Evolutionary conservation across 2,329 filamentous ascomycete genomes (phyloP), one percentile per base, ranked within the genome.

Genomic region (Exophiala sp.): DNA sequence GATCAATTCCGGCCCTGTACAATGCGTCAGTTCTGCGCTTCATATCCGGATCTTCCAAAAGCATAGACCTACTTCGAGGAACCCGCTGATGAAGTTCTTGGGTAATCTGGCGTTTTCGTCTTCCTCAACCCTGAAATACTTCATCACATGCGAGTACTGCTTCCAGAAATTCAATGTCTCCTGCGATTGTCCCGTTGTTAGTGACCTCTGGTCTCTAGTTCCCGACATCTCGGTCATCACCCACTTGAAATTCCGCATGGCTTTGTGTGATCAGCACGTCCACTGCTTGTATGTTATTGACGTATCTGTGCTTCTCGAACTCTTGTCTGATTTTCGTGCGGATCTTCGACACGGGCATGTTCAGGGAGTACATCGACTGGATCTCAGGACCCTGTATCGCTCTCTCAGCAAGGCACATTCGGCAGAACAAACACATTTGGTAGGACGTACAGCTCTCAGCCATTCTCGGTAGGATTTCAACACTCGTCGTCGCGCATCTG

Each of bases 161-260:
- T 96, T 95, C 93, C 93, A 98, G 78, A 86, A 98, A 75, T 98
- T 98, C 77, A 98, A 82, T 46, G 87, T 98, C 78, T 98, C 93
- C 90, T 96, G 62, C 18, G 16, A 50, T 35, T 34, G 7, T n/a
- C 22, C 27, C 9, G 37, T 19, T 19, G 19, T 18, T n/a, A 32
- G 29, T 32, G 29, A 32, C 11, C 8, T 32, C 8, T 42, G 16
- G 9, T 24, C 2, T 19, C 37, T 35, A 30, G 14, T 4, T n/a
- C 10, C 30, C 32, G 14, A 24, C n/a, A 34, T 32, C 39, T n/a
- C 27, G 11, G n/a, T 38, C 14, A 22, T 9, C 13, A 46, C 68
- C 56, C 66, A 95, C 90, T 86, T 98, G 93, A 68, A 85, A 97
- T 70, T 98, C 93, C 61, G 86, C 81, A 67, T 95, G 84, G 66